These are phyloP conservation scores for Suillus brevipes DNA, from an alignment of 768 basidiomycete genomes.

Conservation along the genomic window DNA sequence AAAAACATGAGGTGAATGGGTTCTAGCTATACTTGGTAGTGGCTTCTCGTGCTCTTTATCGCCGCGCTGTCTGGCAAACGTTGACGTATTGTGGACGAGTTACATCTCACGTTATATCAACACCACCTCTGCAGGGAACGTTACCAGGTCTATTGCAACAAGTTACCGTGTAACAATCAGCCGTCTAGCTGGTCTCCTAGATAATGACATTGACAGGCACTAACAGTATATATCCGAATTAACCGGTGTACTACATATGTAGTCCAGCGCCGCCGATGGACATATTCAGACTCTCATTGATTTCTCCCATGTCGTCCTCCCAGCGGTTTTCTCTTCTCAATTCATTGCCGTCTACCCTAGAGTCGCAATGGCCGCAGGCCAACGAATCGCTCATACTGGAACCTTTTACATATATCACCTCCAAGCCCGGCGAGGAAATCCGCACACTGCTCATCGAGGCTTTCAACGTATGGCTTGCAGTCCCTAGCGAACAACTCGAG, in stretches of 20 bases:
- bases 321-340: neutral
- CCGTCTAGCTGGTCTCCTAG: no score
- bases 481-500: constrained; percentile 67
- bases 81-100: no score
- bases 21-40: no score
- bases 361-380: constrained; percentile 36
- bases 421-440: constrained; percentile 92
- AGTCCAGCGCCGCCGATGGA: neutral
- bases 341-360: neutral
- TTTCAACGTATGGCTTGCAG: constrained; percentile 90
- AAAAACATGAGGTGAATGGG: no score
- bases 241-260: constrained; percentile 1
- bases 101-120: no score
- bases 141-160: no score
- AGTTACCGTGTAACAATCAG: neutral
- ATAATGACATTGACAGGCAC: neutral
- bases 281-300: neutral
- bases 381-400: constrained; percentile 57
- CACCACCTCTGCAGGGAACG: neutral
- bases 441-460: constrained; percentile 85
- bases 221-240: no score
- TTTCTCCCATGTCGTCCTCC: constrained; percentile 2
- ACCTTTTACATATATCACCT: constrained; percentile 81
- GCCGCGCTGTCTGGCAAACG: no score
- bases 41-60: no score